Evolutionary conservation across 2,329 filamentous ascomycete genomes (phyloP), one percentile per base, ranked within the genome.

Genomic region (Diaporthe vexans): DNA sequence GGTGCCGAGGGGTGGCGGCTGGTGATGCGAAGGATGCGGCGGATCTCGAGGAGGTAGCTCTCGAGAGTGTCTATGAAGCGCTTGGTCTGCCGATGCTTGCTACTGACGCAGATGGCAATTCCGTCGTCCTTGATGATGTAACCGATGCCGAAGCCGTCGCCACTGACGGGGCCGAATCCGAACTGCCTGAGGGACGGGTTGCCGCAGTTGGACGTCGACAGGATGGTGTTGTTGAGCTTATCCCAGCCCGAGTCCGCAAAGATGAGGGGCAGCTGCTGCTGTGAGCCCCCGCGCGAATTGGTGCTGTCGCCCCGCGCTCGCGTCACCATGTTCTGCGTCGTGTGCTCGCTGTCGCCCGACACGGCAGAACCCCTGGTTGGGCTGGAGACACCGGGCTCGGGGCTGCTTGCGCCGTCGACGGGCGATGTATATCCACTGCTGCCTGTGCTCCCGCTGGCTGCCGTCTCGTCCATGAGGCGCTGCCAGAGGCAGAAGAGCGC

Each of bases 121-220:
- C 91, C 90, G 70, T 97, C 94, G 78, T 97, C 95, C 84, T 99
- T 99, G 89, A 99, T 98, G 80, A 99, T 98, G 85, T 99, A 99
- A 3, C 97, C 97, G 73, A 99, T 98, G 40, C 97, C 97, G 81
- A 98, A 98, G 0, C 97, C 97, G 77, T 98, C 95, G 2, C 92
- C 96, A 0, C 94, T 96, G 0, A 96, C 97, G 1, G 97, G 97
- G 0, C 97, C 97, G 81, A 99, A 99, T 4, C 97, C 97, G 79
- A 99, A 99, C 79, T 98, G 96, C 2, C 97, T 92, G 24, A 99
- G 91, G 0, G 93, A 95, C 0, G 97, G 97, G 83, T 98, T 99
- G 74, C 97, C 97, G 83, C 97, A 99, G 87, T 99, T 99, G n/a
- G 95, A 98, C 0, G 97, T 98, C 9, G 94, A 97, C 52, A 99